A percentile compares a stretch with the other conserved stretches of the same genome.
Conservation (phyloP, 352 stramenopile genomes). For the Pythium aquatile region DNA sequence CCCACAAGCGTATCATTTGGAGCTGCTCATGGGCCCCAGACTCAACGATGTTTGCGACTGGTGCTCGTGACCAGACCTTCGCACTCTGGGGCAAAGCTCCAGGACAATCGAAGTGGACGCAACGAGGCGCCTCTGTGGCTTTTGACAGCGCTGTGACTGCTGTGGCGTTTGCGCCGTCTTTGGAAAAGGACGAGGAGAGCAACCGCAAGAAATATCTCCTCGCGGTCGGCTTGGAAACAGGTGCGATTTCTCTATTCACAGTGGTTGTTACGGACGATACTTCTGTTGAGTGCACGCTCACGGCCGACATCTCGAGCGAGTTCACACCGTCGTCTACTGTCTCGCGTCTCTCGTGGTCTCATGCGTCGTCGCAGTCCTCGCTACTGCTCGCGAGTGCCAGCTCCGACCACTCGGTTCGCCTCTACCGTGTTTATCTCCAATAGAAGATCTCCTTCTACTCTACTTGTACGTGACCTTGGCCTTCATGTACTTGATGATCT, state of each 20-base stretch:
- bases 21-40: slow-evolving; percentile 71
- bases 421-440: slow-evolving; percentile 33
- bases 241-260: slow-evolving; percentile 41
- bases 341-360: slow-evolving; percentile 50
- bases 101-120: slow-evolving; percentile 24
- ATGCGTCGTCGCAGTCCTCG: neutral
- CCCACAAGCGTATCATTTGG: slow-evolving; percentile 81
- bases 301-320: slow-evolving; percentile 25
- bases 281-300: slow-evolving; percentile 10
- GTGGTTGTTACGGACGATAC: slow-evolving; percentile 8
- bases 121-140: slow-evolving; percentile 20
- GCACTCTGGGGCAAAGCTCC: slow-evolving; percentile 40
- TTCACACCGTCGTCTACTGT: slow-evolving; percentile 39
- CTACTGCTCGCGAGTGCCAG: slow-evolving; percentile 42
- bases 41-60: slow-evolving; percentile 52
- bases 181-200: neutral
- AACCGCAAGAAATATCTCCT: slow-evolving; percentile 32
- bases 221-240: slow-evolving; percentile 61
- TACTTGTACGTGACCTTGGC: slow-evolving; percentile 59
- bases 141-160: slow-evolving; percentile 56
- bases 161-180: slow-evolving; percentile 48
- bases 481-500: slow-evolving; percentile 81
- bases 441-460: slow-evolving; percentile 28
- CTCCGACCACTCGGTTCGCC: slow-evolving; percentile 49
- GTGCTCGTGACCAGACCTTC: slow-evolving; percentile 65